phyloP scores from a whole-genome alignment of 106 monocot species.

The Acorus calamus region DNA sequence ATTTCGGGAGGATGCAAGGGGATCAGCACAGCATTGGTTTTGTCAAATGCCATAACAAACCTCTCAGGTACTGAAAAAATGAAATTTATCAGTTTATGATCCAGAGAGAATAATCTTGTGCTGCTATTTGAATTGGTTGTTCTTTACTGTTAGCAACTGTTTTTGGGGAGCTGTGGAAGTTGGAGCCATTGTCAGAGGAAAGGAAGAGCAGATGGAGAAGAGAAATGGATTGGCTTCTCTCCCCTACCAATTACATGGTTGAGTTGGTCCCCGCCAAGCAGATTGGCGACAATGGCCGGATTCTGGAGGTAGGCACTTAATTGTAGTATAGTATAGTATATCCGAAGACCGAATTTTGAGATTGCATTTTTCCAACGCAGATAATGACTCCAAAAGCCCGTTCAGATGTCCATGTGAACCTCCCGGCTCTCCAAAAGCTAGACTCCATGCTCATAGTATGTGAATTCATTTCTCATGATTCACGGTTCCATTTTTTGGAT shows the following conservation, averaged over 20 bases:
- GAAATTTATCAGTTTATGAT: not conserved
- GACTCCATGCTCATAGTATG: conserved; percentile 20
- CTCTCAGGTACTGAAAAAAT: conserved; percentile 17
- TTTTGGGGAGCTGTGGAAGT: conserved; percentile 88
- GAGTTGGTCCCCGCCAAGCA: conserved; percentile 91
- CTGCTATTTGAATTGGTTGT: not conserved
- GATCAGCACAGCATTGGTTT: conserved; percentile 7
- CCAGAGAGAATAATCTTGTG: not conserved
- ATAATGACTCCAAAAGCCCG: conserved; percentile 6
- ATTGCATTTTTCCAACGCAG: not conserved
- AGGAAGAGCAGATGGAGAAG: conserved; percentile 72
- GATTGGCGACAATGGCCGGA: conserved; percentile 3
- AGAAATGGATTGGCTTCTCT: conserved; percentile 96
- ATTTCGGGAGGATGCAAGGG: conserved; percentile 16
- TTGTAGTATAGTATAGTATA: not conserved
- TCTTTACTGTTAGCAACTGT: conserved; percentile 24
- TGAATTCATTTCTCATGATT: not conserved
- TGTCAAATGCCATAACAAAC: conserved; percentile 23
- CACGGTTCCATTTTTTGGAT: too few species aligned
- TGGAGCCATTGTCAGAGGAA: conserved; percentile 77
- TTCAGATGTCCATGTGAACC: conserved; percentile 9
- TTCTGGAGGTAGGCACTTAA: not conserved
- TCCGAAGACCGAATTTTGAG: not conserved
- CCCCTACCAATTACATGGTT: conserved; percentile 85
- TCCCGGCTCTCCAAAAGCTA: conserved; percentile 12